Conservation (phyloP, 1,284 basidiomycete species). For the Cutaneotrichosporon sp. region DNA sequence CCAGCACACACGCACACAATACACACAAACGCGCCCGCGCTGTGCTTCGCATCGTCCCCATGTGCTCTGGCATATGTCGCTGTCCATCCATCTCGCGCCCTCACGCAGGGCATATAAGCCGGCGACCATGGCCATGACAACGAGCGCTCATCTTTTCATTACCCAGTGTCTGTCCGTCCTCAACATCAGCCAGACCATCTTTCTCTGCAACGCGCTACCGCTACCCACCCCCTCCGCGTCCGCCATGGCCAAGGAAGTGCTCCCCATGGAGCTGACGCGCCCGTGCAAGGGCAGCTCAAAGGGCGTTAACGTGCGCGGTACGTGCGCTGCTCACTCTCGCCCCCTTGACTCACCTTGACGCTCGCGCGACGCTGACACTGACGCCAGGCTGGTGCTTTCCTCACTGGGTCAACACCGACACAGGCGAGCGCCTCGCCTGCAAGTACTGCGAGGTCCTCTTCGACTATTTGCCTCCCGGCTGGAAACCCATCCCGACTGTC, state of each 20-base stretch:
- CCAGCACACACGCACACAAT: too few relatives aligned
- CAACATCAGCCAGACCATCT: too few relatives aligned
- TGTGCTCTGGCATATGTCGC: too few relatives aligned
- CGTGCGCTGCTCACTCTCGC: neutral
- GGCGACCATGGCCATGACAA: too few relatives aligned
- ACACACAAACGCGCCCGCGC: too few relatives aligned
- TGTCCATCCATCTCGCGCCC: too few relatives aligned
- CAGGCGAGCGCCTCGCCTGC: neutral
- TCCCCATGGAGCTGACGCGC: neutral
- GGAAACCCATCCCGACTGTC: neutral
- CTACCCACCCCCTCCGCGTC: too few relatives aligned
- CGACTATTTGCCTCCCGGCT: neutral
- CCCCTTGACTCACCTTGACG: neutral
- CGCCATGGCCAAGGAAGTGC: neutral
- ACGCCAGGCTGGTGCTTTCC: conserved; percentile 1
- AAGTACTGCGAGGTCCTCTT: neutral
- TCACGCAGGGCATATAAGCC: too few relatives aligned
- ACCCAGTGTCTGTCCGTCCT: too few relatives aligned
- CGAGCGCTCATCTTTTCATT: too few relatives aligned
- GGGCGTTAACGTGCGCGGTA: neutral
- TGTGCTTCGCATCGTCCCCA: too few relatives aligned
- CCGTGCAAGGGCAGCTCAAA: neutral
- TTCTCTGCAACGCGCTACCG: too few relatives aligned
- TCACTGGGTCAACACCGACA: neutral
- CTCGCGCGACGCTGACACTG: neutral